These are phyloP conservation scores for Termitomyces sp. DNA, from an alignment of 768 basidiomycete genomes.

Conservation along the genomic window DNA sequence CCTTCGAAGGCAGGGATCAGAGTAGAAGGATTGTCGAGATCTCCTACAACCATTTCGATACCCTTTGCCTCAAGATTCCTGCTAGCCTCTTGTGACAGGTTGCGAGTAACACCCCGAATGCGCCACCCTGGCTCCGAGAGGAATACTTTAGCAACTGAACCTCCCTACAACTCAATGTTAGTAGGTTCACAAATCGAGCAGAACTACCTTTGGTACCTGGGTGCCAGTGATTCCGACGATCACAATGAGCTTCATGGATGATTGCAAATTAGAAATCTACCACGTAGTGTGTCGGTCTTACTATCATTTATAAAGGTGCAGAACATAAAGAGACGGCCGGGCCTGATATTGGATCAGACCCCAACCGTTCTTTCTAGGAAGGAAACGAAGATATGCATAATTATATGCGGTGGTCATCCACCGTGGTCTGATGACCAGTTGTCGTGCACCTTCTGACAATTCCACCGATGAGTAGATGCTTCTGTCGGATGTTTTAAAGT, in stretches of 20 bases:
- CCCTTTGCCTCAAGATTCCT: slow-evolving; percentile 2
- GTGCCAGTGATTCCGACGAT: slow-evolving; percentile 10
- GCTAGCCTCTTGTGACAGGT: not conserved
- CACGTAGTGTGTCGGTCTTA: no score
- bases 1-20: slow-evolving; percentile 3
- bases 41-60: slow-evolving; percentile 7
- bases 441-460: no score
- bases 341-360: no score
- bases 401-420: no score
- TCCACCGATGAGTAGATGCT: no score
- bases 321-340: no score
- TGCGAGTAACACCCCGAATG: slow-evolving; percentile 10
- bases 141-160: slow-evolving; percentile 9
- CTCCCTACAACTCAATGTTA: slow-evolving; percentile 1
- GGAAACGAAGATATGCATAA: no score
- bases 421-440: no score
- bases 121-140: slow-evolving; percentile 10
- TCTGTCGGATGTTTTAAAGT: no score
- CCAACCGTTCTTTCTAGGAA: no score
- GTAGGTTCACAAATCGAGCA: not conserved
- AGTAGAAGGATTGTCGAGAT: slow-evolving; percentile 3
- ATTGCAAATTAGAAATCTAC: no score
- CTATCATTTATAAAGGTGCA: no score
- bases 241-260: slow-evolving; percentile 8
- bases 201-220: not conserved